These are phyloP conservation scores for Leccinum imitatum DNA, from an alignment of 768 basidiomycete genomes.

Conservation along the genomic window DNA sequence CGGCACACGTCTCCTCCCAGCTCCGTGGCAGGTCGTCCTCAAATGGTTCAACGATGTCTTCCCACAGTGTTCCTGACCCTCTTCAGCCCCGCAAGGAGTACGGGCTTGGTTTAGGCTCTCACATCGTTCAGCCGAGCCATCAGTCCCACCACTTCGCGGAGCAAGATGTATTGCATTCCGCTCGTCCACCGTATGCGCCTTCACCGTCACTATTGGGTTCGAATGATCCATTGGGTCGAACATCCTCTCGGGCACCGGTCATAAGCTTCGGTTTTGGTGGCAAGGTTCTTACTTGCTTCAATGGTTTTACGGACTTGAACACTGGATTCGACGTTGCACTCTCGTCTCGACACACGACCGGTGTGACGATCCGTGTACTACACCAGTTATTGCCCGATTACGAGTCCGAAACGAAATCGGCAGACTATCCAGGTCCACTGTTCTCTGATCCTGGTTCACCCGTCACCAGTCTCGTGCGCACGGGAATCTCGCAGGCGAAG, in stretches of 20 bases:
- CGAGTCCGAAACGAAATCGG: slow-evolving; percentile 51
- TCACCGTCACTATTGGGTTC: slow-evolving; percentile 80
- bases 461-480: slow-evolving; percentile 66
- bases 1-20: slow-evolving; percentile 17
- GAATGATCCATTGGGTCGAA: slow-evolving; percentile 79
- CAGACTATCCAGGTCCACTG: slow-evolving; percentile 83
- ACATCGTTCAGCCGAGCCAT: slow-evolving; percentile 17
- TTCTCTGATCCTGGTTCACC: slow-evolving; percentile 71
- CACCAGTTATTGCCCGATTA: slow-evolving; percentile 71
- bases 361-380: slow-evolving; percentile 65
- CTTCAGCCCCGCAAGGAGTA: slow-evolving; percentile 27
- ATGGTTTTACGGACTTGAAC: slow-evolving; percentile 60
- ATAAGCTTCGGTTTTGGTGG: slow-evolving; percentile 95
- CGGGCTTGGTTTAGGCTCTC: slow-evolving; percentile 24
- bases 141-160: slow-evolving; percentile 19
- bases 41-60: slow-evolving; percentile 43
- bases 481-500: slow-evolving; percentile 63
- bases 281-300: slow-evolving; percentile 86
- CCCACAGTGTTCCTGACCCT: slow-evolving; percentile 20
- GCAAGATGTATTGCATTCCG: slow-evolving; percentile 34
- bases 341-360: slow-evolving; percentile 66
- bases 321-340: slow-evolving; percentile 79
- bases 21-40: slow-evolving; percentile 44
- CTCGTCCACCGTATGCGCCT: slow-evolving; percentile 69
- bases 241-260: slow-evolving; percentile 70